Percentiles rank a stretch among this genome's conserved stretches.
Evolutionary conservation across 176 grass and related monocot species (phyloP).

Genomic region (Oryza glaberrima): DNA sequence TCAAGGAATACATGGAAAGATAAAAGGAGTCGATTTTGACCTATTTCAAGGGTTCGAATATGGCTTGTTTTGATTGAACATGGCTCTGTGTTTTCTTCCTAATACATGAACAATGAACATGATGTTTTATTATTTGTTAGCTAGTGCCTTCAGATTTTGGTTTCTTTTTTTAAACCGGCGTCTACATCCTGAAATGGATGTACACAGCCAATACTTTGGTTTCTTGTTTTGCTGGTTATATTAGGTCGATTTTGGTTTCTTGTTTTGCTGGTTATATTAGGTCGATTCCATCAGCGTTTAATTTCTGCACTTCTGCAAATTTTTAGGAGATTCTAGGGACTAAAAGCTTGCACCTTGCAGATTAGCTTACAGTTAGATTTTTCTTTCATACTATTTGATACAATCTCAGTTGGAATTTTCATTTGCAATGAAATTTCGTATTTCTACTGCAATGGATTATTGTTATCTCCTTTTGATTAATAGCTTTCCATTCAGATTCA

Average conservation of each 20-base stretch:
- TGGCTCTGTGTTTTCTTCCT: constrained; percentile 4
- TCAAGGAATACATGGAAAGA: background rate
- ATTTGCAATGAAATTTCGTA: background rate
- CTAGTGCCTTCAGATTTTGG: background rate
- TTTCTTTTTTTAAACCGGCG: background rate
- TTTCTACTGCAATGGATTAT: background rate
- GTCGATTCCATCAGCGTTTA: background rate
- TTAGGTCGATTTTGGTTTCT: background rate
- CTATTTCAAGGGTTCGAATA: constrained; percentile 1
- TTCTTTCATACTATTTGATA: background rate
- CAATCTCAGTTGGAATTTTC: no score
- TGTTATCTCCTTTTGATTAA: background rate
- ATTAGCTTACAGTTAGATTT: background rate
- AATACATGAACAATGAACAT: background rate
- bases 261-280: background rate
- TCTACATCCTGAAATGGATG: no score
- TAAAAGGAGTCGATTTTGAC: background rate
- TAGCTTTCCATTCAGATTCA: background rate
- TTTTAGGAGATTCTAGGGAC: constrained; percentile 1
- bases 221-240: background rate
- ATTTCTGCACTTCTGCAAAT: background rate
- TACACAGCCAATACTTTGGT: background rate
- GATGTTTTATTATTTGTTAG: background rate
- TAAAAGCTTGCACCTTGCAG: constrained; percentile 12
- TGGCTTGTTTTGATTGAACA: background rate